Evolutionary conservation across 805 yeast genomes (phyloP).

Genomic region (Teunomyces atbi): DNA sequence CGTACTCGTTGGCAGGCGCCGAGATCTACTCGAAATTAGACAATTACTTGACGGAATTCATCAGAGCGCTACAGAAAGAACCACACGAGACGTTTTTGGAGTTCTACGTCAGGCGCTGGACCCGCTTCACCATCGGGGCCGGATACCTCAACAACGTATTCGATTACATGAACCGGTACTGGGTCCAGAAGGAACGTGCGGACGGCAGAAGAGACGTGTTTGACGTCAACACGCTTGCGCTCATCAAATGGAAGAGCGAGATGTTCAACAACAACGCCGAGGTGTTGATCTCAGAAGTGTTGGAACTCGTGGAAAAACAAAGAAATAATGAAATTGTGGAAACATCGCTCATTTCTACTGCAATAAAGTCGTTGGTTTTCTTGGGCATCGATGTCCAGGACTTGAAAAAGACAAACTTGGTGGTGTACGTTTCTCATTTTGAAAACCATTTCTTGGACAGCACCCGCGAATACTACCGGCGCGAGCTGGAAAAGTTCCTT

Average conservation of each 20-base stretch:
- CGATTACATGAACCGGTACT: slow-evolving; percentile 93
- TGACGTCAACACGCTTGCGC: slow-evolving; percentile 86
- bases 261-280: slow-evolving; percentile 70
- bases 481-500: slow-evolving; percentile 67
- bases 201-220: slow-evolving; percentile 88
- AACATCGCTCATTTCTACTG: slow-evolving; percentile 61
- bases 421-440: slow-evolving; percentile 77
- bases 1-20: slow-evolving; percentile 73
- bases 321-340: slow-evolving; percentile 76
- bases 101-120: slow-evolving; percentile 87
- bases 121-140: slow-evolving; percentile 86
- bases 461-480: slow-evolving; percentile 63
- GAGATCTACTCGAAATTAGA: slow-evolving; percentile 78
- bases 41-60: slow-evolving; percentile 61
- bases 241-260: slow-evolving; percentile 82
- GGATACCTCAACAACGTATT: slow-evolving; percentile 88
- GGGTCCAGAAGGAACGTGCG: slow-evolving; percentile 95
- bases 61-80: slow-evolving; percentile 45
- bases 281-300: slow-evolving; percentile 63
- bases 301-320: slow-evolving; percentile 73
- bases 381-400: slow-evolving; percentile 91
- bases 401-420: slow-evolving; percentile 77
- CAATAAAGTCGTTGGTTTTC: slow-evolving; percentile 82
- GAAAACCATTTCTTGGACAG: slow-evolving; percentile 74
- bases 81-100: slow-evolving; percentile 69